Percentiles rank a stretch among this genome's conserved stretches.
Conservation (phyloP, 495 filamentous ascomycete genomes). For the Xylaria bambusicola region DNA sequence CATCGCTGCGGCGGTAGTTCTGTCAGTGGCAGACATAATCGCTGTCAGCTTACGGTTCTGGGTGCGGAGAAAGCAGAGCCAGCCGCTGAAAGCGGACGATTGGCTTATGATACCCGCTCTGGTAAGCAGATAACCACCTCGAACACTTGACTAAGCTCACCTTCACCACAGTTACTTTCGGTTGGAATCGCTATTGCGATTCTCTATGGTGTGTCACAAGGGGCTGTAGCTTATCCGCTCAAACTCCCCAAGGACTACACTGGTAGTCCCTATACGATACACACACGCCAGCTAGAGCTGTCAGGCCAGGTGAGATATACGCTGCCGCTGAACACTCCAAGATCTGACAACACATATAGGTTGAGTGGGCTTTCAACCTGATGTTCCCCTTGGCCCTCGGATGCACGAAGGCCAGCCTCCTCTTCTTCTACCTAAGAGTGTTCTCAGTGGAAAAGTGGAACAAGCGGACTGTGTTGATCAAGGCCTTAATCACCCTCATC, state of each 20-base stretch:
- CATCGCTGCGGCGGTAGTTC: slow-evolving; percentile 16
- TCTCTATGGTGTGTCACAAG: slow-evolving; percentile 24
- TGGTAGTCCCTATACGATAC: slow-evolving; percentile 7
- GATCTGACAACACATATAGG: too few relatives aligned
- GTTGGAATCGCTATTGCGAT: slow-evolving; percentile 22
- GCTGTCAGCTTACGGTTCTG: slow-evolving; percentile 28
- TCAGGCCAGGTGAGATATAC: slow-evolving; percentile 18
- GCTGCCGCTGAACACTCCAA: slow-evolving; percentile 18
- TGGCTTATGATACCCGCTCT: slow-evolving; percentile 39
- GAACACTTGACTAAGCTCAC: neutral
- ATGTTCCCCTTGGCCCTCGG: too few relatives aligned
- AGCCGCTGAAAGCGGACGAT: slow-evolving; percentile 33
- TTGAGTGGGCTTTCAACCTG: too few relatives aligned
- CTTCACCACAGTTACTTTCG: slow-evolving; percentile 18
- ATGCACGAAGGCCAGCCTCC: too few relatives aligned
- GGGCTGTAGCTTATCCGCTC: slow-evolving; percentile 19
- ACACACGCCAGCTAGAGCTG: slow-evolving; percentile 19
- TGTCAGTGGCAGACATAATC: slow-evolving; percentile 22
- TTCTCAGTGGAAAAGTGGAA: too few relatives aligned
- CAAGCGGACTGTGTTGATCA: too few relatives aligned
- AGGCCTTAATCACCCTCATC: too few relatives aligned
- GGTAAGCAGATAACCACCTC: slow-evolving; percentile 13
- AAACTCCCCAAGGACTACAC: slow-evolving; percentile 16
- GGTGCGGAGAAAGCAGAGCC: slow-evolving; percentile 28
- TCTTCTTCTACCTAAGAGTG: too few relatives aligned